Evolutionary conservation across 1,139 yeast genomes (phyloP), one percentile per base, ranked within the genome.

Genomic region (Candida sanyaensis): DNA sequence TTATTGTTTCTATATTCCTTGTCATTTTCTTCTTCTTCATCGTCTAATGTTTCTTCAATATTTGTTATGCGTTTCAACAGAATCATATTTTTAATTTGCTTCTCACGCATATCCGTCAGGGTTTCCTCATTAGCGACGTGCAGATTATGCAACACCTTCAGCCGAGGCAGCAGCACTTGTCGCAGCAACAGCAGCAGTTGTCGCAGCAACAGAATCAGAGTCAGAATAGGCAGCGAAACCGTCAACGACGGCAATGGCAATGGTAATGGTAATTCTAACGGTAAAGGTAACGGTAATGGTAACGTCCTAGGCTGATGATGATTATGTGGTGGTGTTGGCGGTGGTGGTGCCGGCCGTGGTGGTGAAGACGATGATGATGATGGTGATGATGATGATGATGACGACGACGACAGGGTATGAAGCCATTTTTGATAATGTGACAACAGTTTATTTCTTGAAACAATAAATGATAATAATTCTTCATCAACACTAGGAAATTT

Each of bases 11-110:
- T 31, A 23, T 23, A 31, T 40, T 40, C 43, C 2, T 24, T 31
- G 26, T 30, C 23, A 6, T 31, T n/a, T n/a, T n/a, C 30, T 27
- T 31, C n/a, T 6, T 41, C 26, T 5, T 41, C 39, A 3, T 41
- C 44, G 39, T 41, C 44, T 34, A 41, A 21, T 4, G 44, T 41
- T 28, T 41, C 39, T 21, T 41, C 39, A 41, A 41, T 41, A 28
- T 41, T 41, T 41, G 44, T 41, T 41, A 41, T 41, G 44, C 44
- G 34, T 33, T 41, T 33, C 34, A 33, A 33, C 17, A 13, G 24
- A 32, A 26, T 9, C n/a, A 26, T 31, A 41, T 12, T 24, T 12
- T 31, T 30, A 10, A 12, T 17, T 36, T 39, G 17, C 7, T 31
- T 28, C 7, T 24, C 43, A 11, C 17, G 10, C 24, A 17, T 17